A percentile compares a stretch with the other conserved stretches of the same genome.
phyloP scores from a whole-genome alignment of 1,139 yeast genomes.

The Pichia sp. region DNA sequence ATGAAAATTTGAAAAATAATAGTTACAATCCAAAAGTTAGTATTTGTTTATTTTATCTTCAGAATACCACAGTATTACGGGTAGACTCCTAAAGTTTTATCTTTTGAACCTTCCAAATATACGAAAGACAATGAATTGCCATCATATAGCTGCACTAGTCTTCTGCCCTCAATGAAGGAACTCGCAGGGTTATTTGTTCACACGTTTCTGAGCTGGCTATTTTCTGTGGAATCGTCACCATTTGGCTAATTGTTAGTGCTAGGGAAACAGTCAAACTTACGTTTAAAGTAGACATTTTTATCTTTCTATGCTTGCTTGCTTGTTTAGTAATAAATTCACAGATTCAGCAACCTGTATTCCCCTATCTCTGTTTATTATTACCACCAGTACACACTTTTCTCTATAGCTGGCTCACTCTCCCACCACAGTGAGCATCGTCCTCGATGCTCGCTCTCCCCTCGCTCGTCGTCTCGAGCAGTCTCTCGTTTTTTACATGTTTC shows the following conservation, averaged over 20 bases:
- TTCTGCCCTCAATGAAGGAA: too few species aligned
- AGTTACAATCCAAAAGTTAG: background rate
- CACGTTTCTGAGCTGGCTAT: too few species aligned
- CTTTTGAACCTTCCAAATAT: too few species aligned
- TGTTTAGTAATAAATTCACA: background rate
- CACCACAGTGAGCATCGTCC: background rate
- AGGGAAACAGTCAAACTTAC: constrained; percentile 22
- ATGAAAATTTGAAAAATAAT: background rate
- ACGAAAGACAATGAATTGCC: too few species aligned
- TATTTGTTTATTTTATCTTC: background rate
- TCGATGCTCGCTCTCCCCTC: constrained; percentile 1
- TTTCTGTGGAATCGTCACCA: too few species aligned
- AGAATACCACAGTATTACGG: background rate
- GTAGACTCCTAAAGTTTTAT: too few species aligned
- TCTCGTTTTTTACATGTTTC: background rate
- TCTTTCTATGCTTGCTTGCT: constrained; percentile 1
- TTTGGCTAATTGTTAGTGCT: background rate
- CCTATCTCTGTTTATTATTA: too few species aligned
- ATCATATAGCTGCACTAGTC: too few species aligned
- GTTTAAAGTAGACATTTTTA: constrained; percentile 45
- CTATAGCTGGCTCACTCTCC: background rate
- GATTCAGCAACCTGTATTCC: too few species aligned
- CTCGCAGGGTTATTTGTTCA: too few species aligned
- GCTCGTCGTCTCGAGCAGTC: constrained; percentile 1
- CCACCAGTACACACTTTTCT: background rate